Percentiles rank a stretch among this genome's conserved stretches.
phyloP scores from a whole-genome alignment of 1,284 basidiomycete genomes.

The Ustilago tritici region DNA sequence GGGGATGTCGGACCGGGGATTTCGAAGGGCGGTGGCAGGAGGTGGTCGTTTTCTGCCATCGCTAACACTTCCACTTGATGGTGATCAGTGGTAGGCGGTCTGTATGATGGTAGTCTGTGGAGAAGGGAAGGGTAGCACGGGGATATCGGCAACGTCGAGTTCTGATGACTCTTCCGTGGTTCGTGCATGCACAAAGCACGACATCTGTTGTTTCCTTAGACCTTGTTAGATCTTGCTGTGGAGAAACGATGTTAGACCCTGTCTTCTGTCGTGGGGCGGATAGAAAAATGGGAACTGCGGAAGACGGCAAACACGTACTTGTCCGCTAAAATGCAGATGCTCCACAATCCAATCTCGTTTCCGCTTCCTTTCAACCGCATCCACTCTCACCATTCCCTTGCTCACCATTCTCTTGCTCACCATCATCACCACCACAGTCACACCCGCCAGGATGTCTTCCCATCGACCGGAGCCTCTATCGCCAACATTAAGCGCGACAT shows the following conservation, averaged over 20 bases:
- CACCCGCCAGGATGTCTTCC: background rate
- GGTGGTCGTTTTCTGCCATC: conserved; percentile 42
- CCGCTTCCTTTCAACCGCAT: background rate
- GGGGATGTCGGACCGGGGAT: conserved; percentile 67
- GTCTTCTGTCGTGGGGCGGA: background rate
- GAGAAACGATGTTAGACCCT: background rate
- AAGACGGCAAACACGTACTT: background rate
- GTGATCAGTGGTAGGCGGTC: no score
- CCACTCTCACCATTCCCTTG: background rate
- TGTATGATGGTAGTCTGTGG: background rate
- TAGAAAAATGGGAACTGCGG: background rate
- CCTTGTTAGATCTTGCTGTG: background rate
- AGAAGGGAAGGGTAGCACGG: background rate
- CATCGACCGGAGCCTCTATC: conserved; percentile 4
- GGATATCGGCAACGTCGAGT: background rate
- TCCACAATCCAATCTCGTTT: conserved; percentile 3
- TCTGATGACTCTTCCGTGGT: background rate
- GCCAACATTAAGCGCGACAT: conserved; percentile 18
- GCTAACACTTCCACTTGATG: background rate
- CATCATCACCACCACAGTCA: conserved; percentile 1
- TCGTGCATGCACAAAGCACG: conserved; percentile 10
- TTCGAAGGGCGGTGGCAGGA: conserved; percentile 34
- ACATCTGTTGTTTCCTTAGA: background rate
- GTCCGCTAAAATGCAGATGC: no score
- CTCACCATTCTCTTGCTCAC: background rate